Evolutionary conservation across 2,329 filamentous ascomycete species (phyloP), one percentile per base, ranked within the genome.

Genomic region (Aureobasidium sp.): DNA sequence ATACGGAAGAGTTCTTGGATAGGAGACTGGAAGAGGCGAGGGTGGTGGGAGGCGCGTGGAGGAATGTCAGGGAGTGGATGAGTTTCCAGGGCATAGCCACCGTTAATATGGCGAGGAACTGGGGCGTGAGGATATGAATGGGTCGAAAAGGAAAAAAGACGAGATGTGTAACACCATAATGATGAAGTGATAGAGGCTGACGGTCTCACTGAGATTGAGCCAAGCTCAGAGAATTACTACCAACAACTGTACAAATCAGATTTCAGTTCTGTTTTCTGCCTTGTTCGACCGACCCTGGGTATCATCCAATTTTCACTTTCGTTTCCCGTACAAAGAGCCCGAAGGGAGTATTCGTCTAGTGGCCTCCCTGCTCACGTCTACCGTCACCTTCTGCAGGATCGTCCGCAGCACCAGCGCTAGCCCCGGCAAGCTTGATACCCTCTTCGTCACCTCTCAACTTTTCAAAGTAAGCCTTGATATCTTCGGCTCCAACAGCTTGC

Each of bases 401-500:
- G 12, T 69, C 72, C 20, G 73, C 73, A 44, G 70, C 72, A 37
- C 65, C 69, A 29, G 70, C 74, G 2, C 75, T 76, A 63, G 82
- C 82, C 15, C 81, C 82, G 0, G 86, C 87, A 66, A 85, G 82
- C 68, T 79, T 79, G 62, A 91, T 90, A 0, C 80, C 89, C 68
- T 88, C 79, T 48, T 91, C 89, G 74, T 97, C 94, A 63, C 94
- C 94, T 66, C 94, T 84, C 68, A 99, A 76, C 77, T 94, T 93
- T 57, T 93, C 93, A 81, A 99, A 99, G 73, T 97, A 96, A 2
- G 85, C 85, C 75, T 97, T 99, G 75, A 99, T 94, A 75, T 97
- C 92, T 71, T 99, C 94, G 0, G 93, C 93, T 1, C 91, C 87
- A 25, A 99, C 92, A 0, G 90, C 87, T 74, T 89, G 80, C 0